Evolutionary conservation across 805 yeast genomes (phyloP), one percentile per base, ranked within the genome.

Genomic region (Monosporozyma aquatica): DNA sequence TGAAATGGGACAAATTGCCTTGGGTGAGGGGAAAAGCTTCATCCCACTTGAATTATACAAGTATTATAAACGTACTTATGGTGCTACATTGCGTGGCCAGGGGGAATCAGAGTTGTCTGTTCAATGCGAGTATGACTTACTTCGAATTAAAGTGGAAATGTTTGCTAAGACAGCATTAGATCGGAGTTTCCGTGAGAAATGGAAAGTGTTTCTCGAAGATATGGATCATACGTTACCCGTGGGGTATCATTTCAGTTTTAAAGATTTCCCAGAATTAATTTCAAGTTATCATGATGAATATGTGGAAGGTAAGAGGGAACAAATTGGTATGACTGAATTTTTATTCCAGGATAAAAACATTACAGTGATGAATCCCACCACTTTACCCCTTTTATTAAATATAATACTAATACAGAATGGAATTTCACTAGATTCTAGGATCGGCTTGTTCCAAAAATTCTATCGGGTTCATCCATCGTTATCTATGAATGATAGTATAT

Each of bases 161-260:
- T 59, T 58, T 49, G 61, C 63, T 4, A 46, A 46, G 37, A 49
- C 52, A 1, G 25, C 35, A 2, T 17, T 26, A 17, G 17, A 36
- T 11, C 22, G 27, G 13, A 28, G 37, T 9, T 60, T 61, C 37
- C 39, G 49, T 17, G 59, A 57, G 32, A 58, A 58, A 38, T 61
- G 66, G 66, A 57, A 57, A 33, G 55, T 57, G 6, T 57, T 53
- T 37, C n/a, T 60, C 11, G 50, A 53, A 37, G 62, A 56, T 20
- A 44, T 61, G 41, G 65, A 59, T 28, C 45, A 52, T 20, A 22
- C 13, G 2, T 43, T 58, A 4, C 48, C 53, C 6, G 25, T 37
- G 3, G 39, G 27, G 3, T 24, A 29, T 2, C 27, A 9, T 4
- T 46, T 51, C 14, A 36, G 48, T 8, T 55, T 54, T 7, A 45